Base-by-base conservation (phyloP, 2,329 filamentous ascomycete genomes). In the Niveomyces coronatus region DNA sequence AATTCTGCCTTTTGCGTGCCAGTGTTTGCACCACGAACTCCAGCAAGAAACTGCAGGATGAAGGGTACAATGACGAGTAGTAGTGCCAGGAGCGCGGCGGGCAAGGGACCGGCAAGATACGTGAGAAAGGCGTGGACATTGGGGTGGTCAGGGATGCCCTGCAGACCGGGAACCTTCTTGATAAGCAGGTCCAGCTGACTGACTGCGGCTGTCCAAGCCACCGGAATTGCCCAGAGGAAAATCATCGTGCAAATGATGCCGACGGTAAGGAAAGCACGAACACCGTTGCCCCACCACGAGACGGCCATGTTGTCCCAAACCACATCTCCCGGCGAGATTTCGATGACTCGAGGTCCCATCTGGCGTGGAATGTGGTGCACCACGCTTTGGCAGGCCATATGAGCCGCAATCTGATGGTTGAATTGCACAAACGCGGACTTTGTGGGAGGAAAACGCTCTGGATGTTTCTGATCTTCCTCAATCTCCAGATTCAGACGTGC, bases 361-460 rank as follows among this genome's bases (percentile, higher is more conserved):
- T 94, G 84, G 49, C 85, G 85, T 1, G 91, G 91, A 1, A 94
- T 60, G 51, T 98, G 91, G 55, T 96, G 87, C 27, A 83, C 87
- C 31, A 93, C 71, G 33, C 85, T 79, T 56, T 98, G 91, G 55
- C 87, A 95, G 41, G 89, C 91, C 91, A 98, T 96, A 53, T 98
- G 91, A 0, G 91, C 91, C 5, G 89, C 88, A 2, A 95, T 85
- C 56, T 98, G 91, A 53, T 95, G 83, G 53, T 98, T 94, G 70
- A 98, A 98, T 55, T 98, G 91, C 44, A 98, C 87, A 50, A 98
- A 98, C 1, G 91, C 91, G 1, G 89, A 94, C 52, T 85, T 94
- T 87, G 95, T 93, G 32, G 88, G 63, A 0, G 89, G 88, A 45
- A 86, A 96, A 4, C 81, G 77, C 47, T 95, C 88, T 0, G 84